A percentile compares a stretch with the other conserved stretches of the same genome.
phyloP scores from a whole-genome alignment of 2,329 filamentous ascomycete species.

The Gremmenia infestans region DNA sequence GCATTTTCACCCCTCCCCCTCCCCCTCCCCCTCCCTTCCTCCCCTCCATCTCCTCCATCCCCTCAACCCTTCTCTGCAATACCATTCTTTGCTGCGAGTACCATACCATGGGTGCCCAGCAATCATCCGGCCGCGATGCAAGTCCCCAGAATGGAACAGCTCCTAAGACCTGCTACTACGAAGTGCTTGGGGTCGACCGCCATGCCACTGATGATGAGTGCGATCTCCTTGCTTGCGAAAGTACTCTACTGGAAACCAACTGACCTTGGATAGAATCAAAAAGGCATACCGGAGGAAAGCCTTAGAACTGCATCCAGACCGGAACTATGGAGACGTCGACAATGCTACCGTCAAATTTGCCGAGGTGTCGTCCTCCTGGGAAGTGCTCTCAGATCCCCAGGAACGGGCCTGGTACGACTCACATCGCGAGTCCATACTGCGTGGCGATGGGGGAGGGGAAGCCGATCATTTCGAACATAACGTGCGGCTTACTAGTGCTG shows the following conservation, averaged over 20 bases:
- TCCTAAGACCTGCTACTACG: constrained; percentile 75
- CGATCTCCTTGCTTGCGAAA: constrained; percentile 23
- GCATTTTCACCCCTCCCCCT: neutral
- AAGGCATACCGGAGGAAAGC: constrained; percentile 89
- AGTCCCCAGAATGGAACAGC: constrained; percentile 5
- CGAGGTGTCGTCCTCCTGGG: constrained; percentile 87
- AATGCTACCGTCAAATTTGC: constrained; percentile 81
- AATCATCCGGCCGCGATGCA: constrained; percentile 18
- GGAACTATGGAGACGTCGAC: constrained; percentile 83
- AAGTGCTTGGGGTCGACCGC: constrained; percentile 69
- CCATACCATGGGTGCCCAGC: constrained; percentile 25
- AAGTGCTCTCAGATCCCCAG: constrained; percentile 92
- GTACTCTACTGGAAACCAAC: neutral
- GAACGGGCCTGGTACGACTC: constrained; percentile 98
- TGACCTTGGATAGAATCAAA: constrained; percentile 61
- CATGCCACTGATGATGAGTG: constrained; percentile 78
- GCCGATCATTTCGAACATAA: constrained; percentile 58
- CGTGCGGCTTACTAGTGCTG: constrained; percentile 70
- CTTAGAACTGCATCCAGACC: constrained; percentile 89
- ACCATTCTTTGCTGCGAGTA: no score
- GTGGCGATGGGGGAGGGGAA: constrained; percentile 38
- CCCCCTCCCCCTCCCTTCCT: neutral
- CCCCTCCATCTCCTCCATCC: no score
- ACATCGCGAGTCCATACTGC: constrained; percentile 79
- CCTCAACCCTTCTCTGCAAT: no score